Evolutionary conservation across 805 yeast genomes (phyloP), one percentile per base, ranked within the genome.

Genomic region (Nakazawaea sp.): DNA sequence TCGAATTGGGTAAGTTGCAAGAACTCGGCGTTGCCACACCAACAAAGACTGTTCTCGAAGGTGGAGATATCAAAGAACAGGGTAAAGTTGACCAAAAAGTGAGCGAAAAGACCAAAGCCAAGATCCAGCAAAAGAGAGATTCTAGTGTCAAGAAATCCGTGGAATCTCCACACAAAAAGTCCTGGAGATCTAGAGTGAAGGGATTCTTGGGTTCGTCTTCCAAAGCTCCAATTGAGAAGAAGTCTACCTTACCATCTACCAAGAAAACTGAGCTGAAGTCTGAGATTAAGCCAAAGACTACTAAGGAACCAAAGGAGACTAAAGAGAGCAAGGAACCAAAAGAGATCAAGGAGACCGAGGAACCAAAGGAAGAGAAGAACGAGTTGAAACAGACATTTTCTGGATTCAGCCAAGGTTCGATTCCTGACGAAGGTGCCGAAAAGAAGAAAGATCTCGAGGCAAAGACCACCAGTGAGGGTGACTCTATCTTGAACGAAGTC

Each of bases 321-420:
- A 17, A 16, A 27, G 11, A 40, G 34, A 12, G 41, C 36, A 3
- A 32, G 20, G 15, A 35, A 47, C 34, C 56, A 50, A 20, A 38
- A 51, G 33, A 49, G 49, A 36, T 48, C 52, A n/a, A 10, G 8
- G n/a, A 32, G 17, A 13, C 20, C 6, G 28, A 24, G 12, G 24
- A 29, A 23, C 19, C 41, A 17, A 17, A 27, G 10, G 43, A 36
- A 13, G 39, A 33, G 3, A 32, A 26, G 15, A 35, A 48, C 34
- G 57, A 50, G 23, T 40, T 52, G 33, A 49, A 50, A 38, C 49
- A 53, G 34, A 64, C 69, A 2, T 67, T 67, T 43, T 55, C 66
- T 18, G 68, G 67, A 3, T 67, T 67, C 46, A 61, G 67, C n/a
- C 72, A 67, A 48, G 72, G 71, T 19, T 66, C 71, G 5, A 57